Base-by-base conservation (phyloP, 805 yeast genomes). In the Candida tibetensis region DNA sequence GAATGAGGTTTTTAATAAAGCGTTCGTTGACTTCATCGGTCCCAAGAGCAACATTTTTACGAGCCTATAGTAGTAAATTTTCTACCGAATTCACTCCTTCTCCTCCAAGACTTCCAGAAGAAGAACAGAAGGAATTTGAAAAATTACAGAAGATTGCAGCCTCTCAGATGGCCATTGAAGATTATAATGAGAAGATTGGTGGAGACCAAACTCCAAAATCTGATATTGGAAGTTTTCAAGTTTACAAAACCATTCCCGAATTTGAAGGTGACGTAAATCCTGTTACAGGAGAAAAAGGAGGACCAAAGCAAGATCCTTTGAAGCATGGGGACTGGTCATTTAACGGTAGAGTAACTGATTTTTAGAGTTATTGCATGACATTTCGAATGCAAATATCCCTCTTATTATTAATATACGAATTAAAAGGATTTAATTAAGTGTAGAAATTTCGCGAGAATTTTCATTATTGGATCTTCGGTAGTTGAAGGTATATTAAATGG, bases 271-370 rank as follows among this genome's bases (percentile, higher is more conserved):
- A 89, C 45, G 79, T 74, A 13, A 93, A 93, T 57, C 99, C 99
- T 0, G 75, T 70, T 41, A 93, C 99, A 1, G 99, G 99, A 3
- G 99, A 93, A 63, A 72, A 83, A 16, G 96, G 96, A 33, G 99
- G 99, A 0, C 99, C 99, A 17, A 93, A 93, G 55, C 98, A 93
- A 60, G 97, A 93, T 55, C 99, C 99, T 0, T 71, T 88, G 46
- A 79, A 81, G 52, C 91, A 87, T 52, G 89, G 89, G 13, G 98
- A 90, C 52, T 93, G 95, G 78, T 82, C 96, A 6, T 93, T 83
- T 61, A 91, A 93, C 55, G 99, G 99, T 0, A 77, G 98, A 57
- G 96, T 88, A 21, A 91, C 98, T 2, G 99, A 93, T 59, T 93
- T 93, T 55, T 93, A 49, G 34, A 27, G 17, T 26, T 9, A 10